Evolutionary conservation across 192 early-diverging fungal species (phyloP).

Genomic region (Gonapodya prolifera): DNA sequence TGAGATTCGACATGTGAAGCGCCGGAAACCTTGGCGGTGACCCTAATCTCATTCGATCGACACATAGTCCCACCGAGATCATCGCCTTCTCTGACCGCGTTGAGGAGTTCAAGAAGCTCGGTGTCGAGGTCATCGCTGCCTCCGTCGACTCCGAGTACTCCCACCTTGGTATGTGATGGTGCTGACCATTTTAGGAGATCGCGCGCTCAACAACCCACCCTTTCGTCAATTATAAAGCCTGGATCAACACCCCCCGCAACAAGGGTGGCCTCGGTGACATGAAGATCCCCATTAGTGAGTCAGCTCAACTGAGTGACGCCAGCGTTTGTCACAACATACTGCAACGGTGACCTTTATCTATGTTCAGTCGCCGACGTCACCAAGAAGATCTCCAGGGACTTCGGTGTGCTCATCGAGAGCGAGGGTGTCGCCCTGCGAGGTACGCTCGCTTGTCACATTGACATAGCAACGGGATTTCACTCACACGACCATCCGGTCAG

Average conservation of each 20-base stretch:
- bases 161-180: constrained; percentile 15
- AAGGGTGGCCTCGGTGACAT: constrained; percentile 84
- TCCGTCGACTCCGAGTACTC: constrained; percentile 60
- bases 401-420: constrained; percentile 72
- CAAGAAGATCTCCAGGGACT: constrained; percentile 77
- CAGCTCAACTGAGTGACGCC: background rate
- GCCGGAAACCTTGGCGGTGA: background rate
- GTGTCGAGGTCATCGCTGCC: constrained; percentile 54
- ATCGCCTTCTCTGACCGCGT: constrained; percentile 73
- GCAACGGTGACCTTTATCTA: background rate
- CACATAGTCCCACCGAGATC: constrained; percentile 27
- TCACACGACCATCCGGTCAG: constrained; percentile 22
- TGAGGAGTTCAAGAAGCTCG: constrained; percentile 66
- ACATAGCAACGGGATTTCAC: constrained; percentile 21
- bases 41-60: background rate
- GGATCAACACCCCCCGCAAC: constrained; percentile 71
- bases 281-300: constrained; percentile 68
- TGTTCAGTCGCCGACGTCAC: constrained; percentile 59
- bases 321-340: constrained; percentile 1
- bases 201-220: constrained; percentile 26
- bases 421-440: constrained; percentile 70
- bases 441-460: constrained; percentile 1
- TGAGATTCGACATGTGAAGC: background rate
- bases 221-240: constrained; percentile 32
- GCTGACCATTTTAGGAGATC: background rate